Base-by-base conservation (phyloP, 2,329 filamentous ascomycete genomes). In the Conoideocrella luteorostrata region DNA sequence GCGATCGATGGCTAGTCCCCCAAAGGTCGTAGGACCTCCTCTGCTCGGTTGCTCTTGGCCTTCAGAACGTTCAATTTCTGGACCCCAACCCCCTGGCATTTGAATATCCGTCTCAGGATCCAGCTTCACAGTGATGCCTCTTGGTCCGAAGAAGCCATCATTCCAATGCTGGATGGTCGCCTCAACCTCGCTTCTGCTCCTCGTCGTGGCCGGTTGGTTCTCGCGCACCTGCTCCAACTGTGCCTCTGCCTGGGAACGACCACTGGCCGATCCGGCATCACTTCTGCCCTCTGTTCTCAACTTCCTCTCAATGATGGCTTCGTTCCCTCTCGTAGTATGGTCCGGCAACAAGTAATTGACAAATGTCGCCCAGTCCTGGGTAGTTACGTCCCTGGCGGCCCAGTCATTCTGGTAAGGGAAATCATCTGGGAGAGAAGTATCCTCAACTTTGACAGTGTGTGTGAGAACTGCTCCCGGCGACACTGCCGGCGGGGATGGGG, bases 361-460 rank as follows among this genome's bases (percentile, higher is more conserved):
- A 56, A 82, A 81, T 0, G 77, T 79, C 28, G 69, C 66, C 78
- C 78, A 82, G 54, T 82, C 77, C 51, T 75, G 69, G 12, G 60
- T 51, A 1, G 62, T 68, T 11, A 78, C 64, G 41, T 77, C 74
- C 30, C 67, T 68, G 5, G 50, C 50, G 5, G 56, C 60, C 54
- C 66, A 66, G 24, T 60, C 60, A 9, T 50, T 41, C 2, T 61
- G 64, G 42, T 68, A 75, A 0, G 72, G 69, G 9, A 77, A 60
- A 41, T 72, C 64, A 5, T 65, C 61, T 0, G 70, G 67, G 3
- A 59, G 52, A n/a, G 65, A 66, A 24, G 56, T 46, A 3, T 58
- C 50, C 3, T 51, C 51, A 7, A 76, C 52, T 4, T 52, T 48
- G 45, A 74, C 50, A 2, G 51, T 46, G 43, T 73, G 59, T 0